phyloP scores from a whole-genome alignment of 2,329 filamentous ascomycete species.

The Mollisia scopiformis region DNA sequence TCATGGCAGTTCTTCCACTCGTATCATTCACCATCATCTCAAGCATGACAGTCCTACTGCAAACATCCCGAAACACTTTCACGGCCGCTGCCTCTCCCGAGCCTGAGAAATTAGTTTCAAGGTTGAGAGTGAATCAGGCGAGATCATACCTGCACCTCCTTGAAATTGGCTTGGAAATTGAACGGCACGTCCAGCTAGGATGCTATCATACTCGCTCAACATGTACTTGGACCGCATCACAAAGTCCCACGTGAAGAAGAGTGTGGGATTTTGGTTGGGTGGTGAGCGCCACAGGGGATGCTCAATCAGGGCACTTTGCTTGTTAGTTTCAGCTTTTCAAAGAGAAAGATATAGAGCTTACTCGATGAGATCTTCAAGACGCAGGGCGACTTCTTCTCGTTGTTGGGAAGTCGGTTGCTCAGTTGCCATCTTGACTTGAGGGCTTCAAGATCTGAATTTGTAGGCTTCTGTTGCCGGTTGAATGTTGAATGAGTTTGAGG shows the following conservation, averaged over 20 bases:
- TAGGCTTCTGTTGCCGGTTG: background rate
- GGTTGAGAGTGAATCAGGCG: background rate
- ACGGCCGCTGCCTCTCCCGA: conserved; percentile 23
- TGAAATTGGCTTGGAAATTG: conserved; percentile 41
- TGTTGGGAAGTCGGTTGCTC: conserved; percentile 12
- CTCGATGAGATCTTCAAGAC: conserved; percentile 13
- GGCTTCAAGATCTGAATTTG: background rate
- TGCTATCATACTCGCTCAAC: conserved; percentile 45
- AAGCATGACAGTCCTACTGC: conserved; percentile 26
- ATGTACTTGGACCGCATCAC: conserved; percentile 45
- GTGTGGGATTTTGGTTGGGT: conserved; percentile 35
- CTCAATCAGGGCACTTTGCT: conserved; percentile 21
- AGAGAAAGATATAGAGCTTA: background rate
- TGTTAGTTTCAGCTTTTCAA: background rate
- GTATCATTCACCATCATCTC: conserved; percentile 28
- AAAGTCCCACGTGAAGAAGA: conserved; percentile 47
- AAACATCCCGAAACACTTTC: conserved; percentile 25
- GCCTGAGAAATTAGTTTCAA: conserved; percentile 10
- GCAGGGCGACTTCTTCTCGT: background rate
- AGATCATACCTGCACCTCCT: conserved; percentile 15
- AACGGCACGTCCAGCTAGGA: conserved; percentile 38
- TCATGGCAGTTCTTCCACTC: conserved; percentile 20
- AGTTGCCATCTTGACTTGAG: background rate
- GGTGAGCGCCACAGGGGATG: conserved; percentile 22
- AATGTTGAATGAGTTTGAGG: background rate